These are phyloP conservation scores for Favolaschia claudopus DNA, from an alignment of 768 basidiomycete species.

Conservation along the genomic window DNA sequence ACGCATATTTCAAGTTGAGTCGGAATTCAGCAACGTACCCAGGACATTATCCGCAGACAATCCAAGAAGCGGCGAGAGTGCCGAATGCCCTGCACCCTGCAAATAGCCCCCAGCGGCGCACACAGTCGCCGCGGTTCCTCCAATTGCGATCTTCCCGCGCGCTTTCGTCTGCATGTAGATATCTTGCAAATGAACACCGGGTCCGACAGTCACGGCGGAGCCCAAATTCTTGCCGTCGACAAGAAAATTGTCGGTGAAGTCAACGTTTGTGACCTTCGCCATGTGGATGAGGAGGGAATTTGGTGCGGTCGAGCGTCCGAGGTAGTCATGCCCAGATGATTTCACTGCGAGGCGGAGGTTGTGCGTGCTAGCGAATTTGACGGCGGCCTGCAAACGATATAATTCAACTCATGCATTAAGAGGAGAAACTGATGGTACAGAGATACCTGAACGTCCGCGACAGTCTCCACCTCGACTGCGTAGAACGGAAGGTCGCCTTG, in stretches of 20 bases:
- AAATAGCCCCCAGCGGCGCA: slow-evolving; percentile 35
- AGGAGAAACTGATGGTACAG: background rate
- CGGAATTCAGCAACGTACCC: slow-evolving; percentile 2
- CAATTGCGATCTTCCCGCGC: slow-evolving; percentile 31
- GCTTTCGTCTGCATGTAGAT: slow-evolving; percentile 32
- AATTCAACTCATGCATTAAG: background rate
- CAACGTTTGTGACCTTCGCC: slow-evolving; percentile 42
- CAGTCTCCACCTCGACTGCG: slow-evolving; percentile 47
- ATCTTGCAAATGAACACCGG: slow-evolving; percentile 30
- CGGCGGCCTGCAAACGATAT: slow-evolving; percentile 31
- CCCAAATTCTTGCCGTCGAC: slow-evolving; percentile 26
- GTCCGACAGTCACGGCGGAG: slow-evolving; percentile 33
- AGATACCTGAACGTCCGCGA: slow-evolving; percentile 39
- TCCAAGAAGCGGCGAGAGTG: slow-evolving; percentile 31
- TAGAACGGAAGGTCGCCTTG: slow-evolving; percentile 52
- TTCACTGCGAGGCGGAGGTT: slow-evolving; percentile 37
- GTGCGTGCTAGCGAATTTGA: slow-evolving; percentile 37
- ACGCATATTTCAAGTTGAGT: background rate
- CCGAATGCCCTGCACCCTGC: slow-evolving; percentile 39
- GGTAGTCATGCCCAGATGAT: slow-evolving; percentile 46
- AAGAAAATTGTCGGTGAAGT: slow-evolving; percentile 35
- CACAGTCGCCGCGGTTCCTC: slow-evolving; percentile 31
- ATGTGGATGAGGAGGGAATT: slow-evolving; percentile 51
- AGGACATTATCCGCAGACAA: slow-evolving; percentile 36
- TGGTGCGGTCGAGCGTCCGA: slow-evolving; percentile 52